Base-by-base conservation (phyloP, 148 eudicot species). In the Camellia granthamiana region DNA sequence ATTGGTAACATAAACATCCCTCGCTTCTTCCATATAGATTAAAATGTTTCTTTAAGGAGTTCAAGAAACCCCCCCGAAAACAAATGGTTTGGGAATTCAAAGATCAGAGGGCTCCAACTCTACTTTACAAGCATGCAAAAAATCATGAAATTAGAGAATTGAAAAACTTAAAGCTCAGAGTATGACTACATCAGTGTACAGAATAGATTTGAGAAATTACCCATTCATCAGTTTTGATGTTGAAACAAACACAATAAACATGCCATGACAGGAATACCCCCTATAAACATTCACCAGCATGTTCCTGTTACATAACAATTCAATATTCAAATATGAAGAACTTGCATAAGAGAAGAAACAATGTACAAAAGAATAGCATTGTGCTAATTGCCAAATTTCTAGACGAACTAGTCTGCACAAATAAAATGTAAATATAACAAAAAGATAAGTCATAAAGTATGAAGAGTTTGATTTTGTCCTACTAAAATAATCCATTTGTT, bases 191-290 rank as follows among this genome's bases (percentile, higher is more conserved):
- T 23, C 2, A 56, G 58, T 16, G 61, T 7, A 23, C 59, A 3
- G 16, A 12, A 58, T 14, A 21, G 51, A 0, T 30, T 78, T 67
- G 16, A 51, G 58, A 81, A 74, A 89, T 86, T 69, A 93, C 97
- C 95, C 94, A 93, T 83, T 91, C 97, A 81, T 93, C 97, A 74
- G 95, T 89, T 89, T 76, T 89, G 82, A 91, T 89, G 79, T 93
- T 93, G 85, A 83, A 84, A 86, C 93, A 90, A 51, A 89, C 80
- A 82, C 97, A 93, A 77, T 90, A 87, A 12, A 91, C 81, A 83
- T 93, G 93, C 97, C 97, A 93, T 77, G 88, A 62, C 78, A 91
- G 78, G 82, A 91, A 93, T 0, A 84, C 73, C 70, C 80, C 90
- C 97, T 93, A 76, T 89, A 74, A 14, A 77, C 49, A 60, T 78